Conservation (phyloP, 176 grass and related monocot genomes). For the Poa annua region DNA sequence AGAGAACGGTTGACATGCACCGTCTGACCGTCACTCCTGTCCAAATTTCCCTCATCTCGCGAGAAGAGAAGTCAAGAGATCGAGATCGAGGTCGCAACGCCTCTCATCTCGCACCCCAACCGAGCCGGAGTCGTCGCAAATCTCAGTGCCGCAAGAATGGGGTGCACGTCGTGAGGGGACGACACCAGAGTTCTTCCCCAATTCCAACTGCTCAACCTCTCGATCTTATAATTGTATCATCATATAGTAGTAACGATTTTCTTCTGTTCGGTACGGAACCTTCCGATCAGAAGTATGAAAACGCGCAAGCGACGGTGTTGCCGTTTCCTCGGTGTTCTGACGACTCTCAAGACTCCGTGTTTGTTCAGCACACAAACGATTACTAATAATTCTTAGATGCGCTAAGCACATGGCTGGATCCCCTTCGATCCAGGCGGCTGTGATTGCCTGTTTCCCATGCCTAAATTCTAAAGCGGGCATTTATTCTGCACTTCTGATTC, state of each 20-base stretch:
- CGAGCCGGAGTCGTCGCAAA: conserved; percentile 30
- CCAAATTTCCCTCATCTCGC: background rate
- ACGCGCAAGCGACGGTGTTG: background rate
- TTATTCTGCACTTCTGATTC: conserved; percentile 25
- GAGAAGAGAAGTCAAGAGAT: conserved; percentile 34
- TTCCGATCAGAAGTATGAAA: conserved; percentile 6
- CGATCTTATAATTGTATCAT: no score
- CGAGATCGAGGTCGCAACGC: background rate
- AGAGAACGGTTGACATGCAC: conserved; percentile 3
- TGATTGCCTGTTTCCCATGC: conserved; percentile 17
- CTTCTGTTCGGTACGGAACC: conserved; percentile 15
- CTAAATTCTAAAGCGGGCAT: conserved; percentile 23
- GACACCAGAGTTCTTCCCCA: background rate
- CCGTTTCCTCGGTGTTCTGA: conserved; percentile 21
- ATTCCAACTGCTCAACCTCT: conserved; percentile 21
- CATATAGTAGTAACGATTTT: background rate
- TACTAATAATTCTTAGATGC: conserved; percentile 17
- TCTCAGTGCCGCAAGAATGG: conserved; percentile 34
- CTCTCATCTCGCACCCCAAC: conserved; percentile 28
- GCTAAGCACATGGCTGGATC: conserved; percentile 41
- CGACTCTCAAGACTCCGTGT: background rate
- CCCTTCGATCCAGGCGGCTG: conserved; percentile 20
- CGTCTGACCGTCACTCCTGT: background rate
- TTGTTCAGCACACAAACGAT: background rate
- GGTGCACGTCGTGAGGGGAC: conserved; percentile 38